These are phyloP conservation scores for Neopestalotiopsis clavispora DNA, from an alignment of 2,329 filamentous ascomycete genomes.

Conservation along the genomic window DNA sequence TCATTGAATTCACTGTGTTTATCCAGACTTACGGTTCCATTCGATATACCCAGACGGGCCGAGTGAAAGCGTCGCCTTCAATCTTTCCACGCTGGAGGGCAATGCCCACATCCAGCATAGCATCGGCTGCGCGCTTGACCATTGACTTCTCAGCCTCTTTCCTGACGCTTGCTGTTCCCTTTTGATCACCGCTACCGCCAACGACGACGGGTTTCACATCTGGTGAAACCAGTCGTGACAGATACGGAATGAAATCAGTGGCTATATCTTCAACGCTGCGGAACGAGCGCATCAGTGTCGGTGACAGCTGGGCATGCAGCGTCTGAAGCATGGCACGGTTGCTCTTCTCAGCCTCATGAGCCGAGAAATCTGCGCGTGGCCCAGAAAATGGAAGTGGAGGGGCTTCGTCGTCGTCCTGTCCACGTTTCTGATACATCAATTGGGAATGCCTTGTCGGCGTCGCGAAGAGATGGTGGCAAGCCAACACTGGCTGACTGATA, in stretches of 20 bases:
- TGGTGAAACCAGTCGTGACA: constrained; percentile 82
- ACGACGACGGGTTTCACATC: constrained; percentile 91
- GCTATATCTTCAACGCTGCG: constrained; percentile 78
- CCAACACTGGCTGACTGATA: constrained; percentile 82
- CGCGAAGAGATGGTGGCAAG: constrained; percentile 91
- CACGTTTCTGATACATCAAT: constrained; percentile 49
- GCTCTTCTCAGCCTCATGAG: constrained; percentile 79
- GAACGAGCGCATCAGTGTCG: constrained; percentile 77
- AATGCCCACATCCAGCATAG: constrained; percentile 83
- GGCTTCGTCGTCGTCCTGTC: constrained; percentile 51
- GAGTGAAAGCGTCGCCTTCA: constrained; percentile 66
- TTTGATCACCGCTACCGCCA: constrained; percentile 67
- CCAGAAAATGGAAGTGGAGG: constrained; percentile 78
- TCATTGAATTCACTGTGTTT: background rate
- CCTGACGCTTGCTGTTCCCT: constrained; percentile 80
- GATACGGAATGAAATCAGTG: constrained; percentile 82
- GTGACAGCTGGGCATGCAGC: constrained; percentile 74
- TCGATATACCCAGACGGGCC: constrained; percentile 83
- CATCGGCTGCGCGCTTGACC: constrained; percentile 77
- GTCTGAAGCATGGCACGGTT: constrained; percentile 76
- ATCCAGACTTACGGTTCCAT: constrained; percentile 84
- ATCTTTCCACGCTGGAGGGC: constrained; percentile 81
- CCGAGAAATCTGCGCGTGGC: constrained; percentile 79
- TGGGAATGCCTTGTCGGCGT: constrained; percentile 62
- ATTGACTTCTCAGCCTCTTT: constrained; percentile 84